Conservation (phyloP, 2,329 filamentous ascomycete species). For the Chaetomium globosum region DNA sequence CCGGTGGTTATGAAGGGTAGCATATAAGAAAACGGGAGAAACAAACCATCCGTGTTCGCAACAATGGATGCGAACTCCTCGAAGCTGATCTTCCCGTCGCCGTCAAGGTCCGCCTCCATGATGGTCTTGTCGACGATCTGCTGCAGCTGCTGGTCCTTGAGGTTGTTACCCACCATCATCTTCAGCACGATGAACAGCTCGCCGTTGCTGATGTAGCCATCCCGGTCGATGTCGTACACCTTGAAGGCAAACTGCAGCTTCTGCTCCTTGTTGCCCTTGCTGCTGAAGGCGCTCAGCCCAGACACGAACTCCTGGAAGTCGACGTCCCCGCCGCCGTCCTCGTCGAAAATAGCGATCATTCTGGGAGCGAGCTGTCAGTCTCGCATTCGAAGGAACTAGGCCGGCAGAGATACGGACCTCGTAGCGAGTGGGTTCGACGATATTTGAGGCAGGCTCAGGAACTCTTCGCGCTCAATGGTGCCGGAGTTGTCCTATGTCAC, state of each 20-base stretch:
- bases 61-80: conserved; percentile 99
- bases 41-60: conserved; percentile 49
- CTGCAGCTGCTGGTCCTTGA: conserved; percentile 98
- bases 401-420: conserved; percentile 55
- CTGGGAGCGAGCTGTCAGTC: conserved; percentile 47
- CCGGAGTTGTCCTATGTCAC: conserved; percentile 83
- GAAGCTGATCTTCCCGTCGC: conserved; percentile 97
- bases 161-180: conserved; percentile 99
- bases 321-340: conserved; percentile 95
- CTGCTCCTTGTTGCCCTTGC: conserved; percentile 98
- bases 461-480: conserved; percentile 97
- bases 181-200: conserved; percentile 99
- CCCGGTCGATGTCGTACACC: conserved; percentile 98
- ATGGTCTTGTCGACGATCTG: conserved; percentile 99
- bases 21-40: background rate
- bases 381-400: background rate
- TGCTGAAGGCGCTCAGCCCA: conserved; percentile 91
- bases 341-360: conserved; percentile 99
- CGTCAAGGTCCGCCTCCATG: conserved; percentile 97
- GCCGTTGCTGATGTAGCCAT: conserved; percentile 97
- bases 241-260: conserved; percentile 98
- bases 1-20: background rate
- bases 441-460: conserved; percentile 94
- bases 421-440: conserved; percentile 97
- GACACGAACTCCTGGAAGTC: conserved; percentile 99